Evolutionary conservation across 805 yeast species (phyloP), one percentile per base, ranked within the genome.

Genomic region (Nakazawaea wickerhamii): DNA sequence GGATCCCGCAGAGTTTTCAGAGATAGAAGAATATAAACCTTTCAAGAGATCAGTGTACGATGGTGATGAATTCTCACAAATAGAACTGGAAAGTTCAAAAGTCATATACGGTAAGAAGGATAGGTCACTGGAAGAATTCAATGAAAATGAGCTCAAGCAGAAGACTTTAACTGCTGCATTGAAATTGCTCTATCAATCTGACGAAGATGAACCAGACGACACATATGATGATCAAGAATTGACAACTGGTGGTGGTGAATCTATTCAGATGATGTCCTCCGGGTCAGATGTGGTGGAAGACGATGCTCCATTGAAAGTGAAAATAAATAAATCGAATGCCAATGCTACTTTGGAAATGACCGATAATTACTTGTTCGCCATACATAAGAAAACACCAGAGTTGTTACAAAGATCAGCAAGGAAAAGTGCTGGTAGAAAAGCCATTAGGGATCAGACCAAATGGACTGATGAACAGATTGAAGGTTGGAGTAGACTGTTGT

Each of bases 381-480:
- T 73, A 7, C 77, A 71, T 55, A 76, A 75, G 48, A 61, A 69
- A 14, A 75, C 80, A 28, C 73, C 74, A 1, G 60, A 58, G 1
- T 59, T 73, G 25, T 73, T 83, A 42, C 72, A 63, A 7, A 70
- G 76, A 45, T 46, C 62, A 0, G 55, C 66, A 9, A 66, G 96
- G 47, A 76, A 77, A 30, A 48, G 80, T 0, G 61, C 65, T 33
- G 60, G 55, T 8, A 67, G 96, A 40, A 61, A 65, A 25, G 71
- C 69, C 20, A 63, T 87, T 55, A 75, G 71, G 48, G 50, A 58
- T 5, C 66, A 68, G 30, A 73, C 81, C 0, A 67, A 68, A 1
- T 88, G 95, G 96, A 68, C 89, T 0, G 90, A 89, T 59, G 96
- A 88, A 55, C 95, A 87, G 57, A 77, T 91, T 37, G 96, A 90